A percentile compares a stretch with the other conserved stretches of the same genome.
phyloP scores from a whole-genome alignment of 345 rosid species.

The Excoecaria cochinchinensis region DNA sequence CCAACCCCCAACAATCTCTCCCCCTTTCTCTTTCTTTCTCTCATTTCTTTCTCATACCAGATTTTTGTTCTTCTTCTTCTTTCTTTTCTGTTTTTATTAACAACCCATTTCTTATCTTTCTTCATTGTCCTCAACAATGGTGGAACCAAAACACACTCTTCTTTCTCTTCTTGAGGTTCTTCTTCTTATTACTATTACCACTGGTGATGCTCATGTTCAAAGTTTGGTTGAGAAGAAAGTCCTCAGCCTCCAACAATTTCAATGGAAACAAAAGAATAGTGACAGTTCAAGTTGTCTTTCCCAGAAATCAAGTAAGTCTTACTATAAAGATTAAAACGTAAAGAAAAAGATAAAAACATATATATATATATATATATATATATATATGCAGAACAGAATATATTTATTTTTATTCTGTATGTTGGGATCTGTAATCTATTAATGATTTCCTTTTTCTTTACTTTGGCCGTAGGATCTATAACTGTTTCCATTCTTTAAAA shows the following conservation, averaged over 20 bases:
- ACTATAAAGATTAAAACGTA: neutral
- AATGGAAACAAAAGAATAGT: constrained; percentile 23
- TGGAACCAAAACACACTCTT: neutral
- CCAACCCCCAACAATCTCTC: constrained; percentile 43
- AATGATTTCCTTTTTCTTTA: constrained; percentile 3
- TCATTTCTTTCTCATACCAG: neutral
- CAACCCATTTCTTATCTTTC: neutral
- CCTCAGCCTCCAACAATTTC: constrained; percentile 32
- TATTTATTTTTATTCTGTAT: constrained; percentile 10
- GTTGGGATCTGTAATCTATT: constrained; percentile 28
- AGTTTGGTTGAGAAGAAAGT: constrained; percentile 32
- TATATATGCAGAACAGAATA: neutral
- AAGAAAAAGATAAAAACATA: neutral
- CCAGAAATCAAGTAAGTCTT: constrained; percentile 53
- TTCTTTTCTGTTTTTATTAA: constrained; percentile 2
- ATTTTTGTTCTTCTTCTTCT: constrained; percentile 1
- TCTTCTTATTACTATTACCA: constrained; percentile 3
- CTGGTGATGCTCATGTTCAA: neutral
- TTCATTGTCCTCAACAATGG: constrained; percentile 24
- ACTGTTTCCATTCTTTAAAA: constrained; percentile 20
- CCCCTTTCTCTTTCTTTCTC: constrained; percentile 7
- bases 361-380: neutral
- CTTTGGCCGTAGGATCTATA: neutral
- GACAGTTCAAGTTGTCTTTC: constrained; percentile 29
- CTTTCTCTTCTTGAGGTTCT: constrained; percentile 17